Evolutionary conservation across 2,329 filamentous ascomycete genomes (phyloP).

Genomic region (Thielaviopsis populi): DNA sequence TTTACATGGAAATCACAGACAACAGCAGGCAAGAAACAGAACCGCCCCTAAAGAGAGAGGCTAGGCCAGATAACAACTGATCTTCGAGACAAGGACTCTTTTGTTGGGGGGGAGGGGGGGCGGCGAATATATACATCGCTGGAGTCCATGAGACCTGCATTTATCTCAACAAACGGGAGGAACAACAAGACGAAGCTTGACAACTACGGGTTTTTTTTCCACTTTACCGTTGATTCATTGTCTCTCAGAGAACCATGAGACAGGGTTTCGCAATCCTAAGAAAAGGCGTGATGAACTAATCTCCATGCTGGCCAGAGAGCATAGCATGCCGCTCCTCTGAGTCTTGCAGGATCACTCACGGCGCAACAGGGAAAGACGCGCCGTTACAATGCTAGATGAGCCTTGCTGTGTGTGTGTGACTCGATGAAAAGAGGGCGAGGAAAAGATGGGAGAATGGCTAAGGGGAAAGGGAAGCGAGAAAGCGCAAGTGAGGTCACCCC

Average conservation of each 20-base stretch:
- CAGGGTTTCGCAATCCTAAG: not conserved
- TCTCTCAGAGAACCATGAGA: not conserved
- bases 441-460: not conserved
- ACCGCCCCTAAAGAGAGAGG: not conserved
- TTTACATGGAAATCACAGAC: not conserved
- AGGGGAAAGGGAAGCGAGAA: not conserved
- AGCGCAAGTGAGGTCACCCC: constrained; percentile 15
- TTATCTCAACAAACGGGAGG: not conserved
- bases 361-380: not conserved
- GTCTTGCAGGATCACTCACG: not conserved
- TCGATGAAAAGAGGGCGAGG: not conserved
- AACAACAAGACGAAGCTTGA: not conserved
- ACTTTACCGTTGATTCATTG: not conserved
- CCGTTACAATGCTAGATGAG: not conserved
- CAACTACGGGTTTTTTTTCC: not conserved
- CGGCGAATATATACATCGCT: not conserved
- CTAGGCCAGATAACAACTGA: not conserved
- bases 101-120: too few relatives aligned
- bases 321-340: not conserved
- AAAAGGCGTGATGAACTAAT: too few relatives aligned
- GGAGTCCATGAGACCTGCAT: not conserved
- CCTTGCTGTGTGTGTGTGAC: not conserved
- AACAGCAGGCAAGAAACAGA: not conserved
- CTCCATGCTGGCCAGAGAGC: not conserved
- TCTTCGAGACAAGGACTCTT: not conserved